Evolutionary conservation across 2,329 filamentous ascomycete species (phyloP), one percentile per base, ranked within the genome.

Genomic region (Monilinia vaccinii-corymbosi): DNA sequence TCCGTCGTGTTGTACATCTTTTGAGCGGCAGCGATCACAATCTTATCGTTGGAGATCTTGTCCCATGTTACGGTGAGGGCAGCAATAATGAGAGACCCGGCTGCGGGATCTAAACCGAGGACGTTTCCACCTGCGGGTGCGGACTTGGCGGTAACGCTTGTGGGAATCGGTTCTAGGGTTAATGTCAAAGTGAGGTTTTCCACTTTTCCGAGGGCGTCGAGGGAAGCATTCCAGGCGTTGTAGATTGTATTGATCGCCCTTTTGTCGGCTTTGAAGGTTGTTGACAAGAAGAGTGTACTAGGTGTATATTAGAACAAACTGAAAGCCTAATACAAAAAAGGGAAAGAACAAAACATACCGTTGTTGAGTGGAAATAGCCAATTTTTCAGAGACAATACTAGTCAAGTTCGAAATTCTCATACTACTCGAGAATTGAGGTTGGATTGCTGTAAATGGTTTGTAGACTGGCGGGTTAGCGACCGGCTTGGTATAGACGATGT

Each of bases 381-480:
- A 36, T 14, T 2, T 11, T 36, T 40, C 38, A 40, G 38, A 4
- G 38, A 18, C 25, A 16, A 53, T 14, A 21, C 42, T 36, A 1
- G 6, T 42, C 9, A 42, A 6, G 25, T 44, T 53, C 1, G 36
- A 21, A 0, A 53, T 32, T 10, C 50, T 31, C 11, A 42, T 21
- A 11, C 25, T 53, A 9, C 42, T 21, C 0, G 10, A 40, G 14
- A 7, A 46, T 36, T 61, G 59, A 50, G 59, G 59, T 32, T 50
- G n/a, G 36, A 61, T 61, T 14, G n/a, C 23, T 4, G 59, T 61
- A 6, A 61, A 61, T 2, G 52, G 53, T 23, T 58, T 23, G 16
- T 44, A 47, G 14, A 40, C 36, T 23, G n/a, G 21, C 13, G 59
- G 53, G 9, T 61, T 51, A 1, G 21, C 36, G 34, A 61, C 46